A percentile compares a stretch with the other conserved stretches of the same genome.
Conservation (phyloP, 176 grass and related monocot species). For the Miscanthus lutarioriparius region DNA sequence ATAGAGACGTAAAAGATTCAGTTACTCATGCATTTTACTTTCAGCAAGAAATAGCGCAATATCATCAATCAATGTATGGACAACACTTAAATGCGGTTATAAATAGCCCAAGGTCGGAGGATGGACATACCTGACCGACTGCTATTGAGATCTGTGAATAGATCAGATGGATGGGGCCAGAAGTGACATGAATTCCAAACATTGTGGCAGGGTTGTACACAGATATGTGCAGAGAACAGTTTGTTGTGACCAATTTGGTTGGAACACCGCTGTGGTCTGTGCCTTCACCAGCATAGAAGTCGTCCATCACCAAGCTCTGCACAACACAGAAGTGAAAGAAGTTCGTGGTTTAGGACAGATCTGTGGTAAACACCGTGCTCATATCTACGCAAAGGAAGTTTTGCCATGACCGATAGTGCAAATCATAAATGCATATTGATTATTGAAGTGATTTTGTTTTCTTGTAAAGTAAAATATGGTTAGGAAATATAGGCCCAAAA, state of each 20-base stretch:
- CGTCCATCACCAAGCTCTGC: slow-evolving; percentile 72
- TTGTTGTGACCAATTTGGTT: slow-evolving; percentile 84
- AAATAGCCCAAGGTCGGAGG: neutral
- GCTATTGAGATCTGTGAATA: slow-evolving; percentile 87
- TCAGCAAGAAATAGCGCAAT: neutral
- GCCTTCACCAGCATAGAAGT: slow-evolving; percentile 88
- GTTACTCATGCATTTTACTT: neutral
- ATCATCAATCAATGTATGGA: neutral
- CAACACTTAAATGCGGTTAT: neutral
- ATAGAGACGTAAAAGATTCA: neutral
- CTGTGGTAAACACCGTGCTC: neutral
- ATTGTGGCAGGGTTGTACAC: slow-evolving; percentile 85
- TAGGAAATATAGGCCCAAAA: too few relatives aligned
- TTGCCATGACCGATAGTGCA: neutral
- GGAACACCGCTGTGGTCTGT: slow-evolving; percentile 85
- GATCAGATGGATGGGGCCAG: slow-evolving; percentile 66
- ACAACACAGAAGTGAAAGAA: slow-evolving; percentile 14
- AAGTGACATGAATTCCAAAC: slow-evolving; percentile 98
- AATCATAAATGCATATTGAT: slow-evolving; percentile 4
- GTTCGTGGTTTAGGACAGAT: neutral
- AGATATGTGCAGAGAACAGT: slow-evolving; percentile 74
- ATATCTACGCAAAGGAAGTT: neutral
- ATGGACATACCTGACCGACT: slow-evolving; percentile 56
- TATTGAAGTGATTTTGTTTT: neutral
- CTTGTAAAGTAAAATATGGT: too few relatives aligned